These are phyloP conservation scores for Coemansia reversa DNA, from an alignment of 192 early-diverging fungal genomes.

Conservation along the genomic window DNA sequence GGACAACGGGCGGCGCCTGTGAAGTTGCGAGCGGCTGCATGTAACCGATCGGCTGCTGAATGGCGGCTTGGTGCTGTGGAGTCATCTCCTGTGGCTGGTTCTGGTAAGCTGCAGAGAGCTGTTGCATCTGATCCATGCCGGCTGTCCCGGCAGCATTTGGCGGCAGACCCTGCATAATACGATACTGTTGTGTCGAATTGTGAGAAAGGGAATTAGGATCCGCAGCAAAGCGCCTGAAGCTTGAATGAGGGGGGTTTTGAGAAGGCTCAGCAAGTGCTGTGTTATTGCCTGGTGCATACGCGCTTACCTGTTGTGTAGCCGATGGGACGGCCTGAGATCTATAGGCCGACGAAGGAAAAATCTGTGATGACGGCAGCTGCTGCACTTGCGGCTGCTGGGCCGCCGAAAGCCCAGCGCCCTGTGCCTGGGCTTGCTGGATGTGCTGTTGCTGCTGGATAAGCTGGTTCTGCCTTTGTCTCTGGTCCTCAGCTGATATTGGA, in stretches of 20 bases:
- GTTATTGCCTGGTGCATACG: slow-evolving; percentile 32
- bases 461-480: slow-evolving; percentile 36
- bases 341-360: slow-evolving; percentile 39
- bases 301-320: slow-evolving; percentile 54
- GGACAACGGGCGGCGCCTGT: slow-evolving; percentile 28
- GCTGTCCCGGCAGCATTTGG: slow-evolving; percentile 23
- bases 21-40: slow-evolving; percentile 34
- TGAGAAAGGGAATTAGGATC: slow-evolving; percentile 34
- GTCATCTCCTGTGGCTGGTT: slow-evolving; percentile 40
- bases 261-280: slow-evolving; percentile 19
- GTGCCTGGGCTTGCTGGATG: slow-evolving; percentile 7
- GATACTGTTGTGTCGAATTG: slow-evolving; percentile 48
- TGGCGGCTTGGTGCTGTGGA: slow-evolving; percentile 27
- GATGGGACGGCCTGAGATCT: slow-evolving; percentile 43
- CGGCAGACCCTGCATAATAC: slow-evolving; percentile 44
- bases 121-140: slow-evolving; percentile 40
- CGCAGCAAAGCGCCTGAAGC: slow-evolving; percentile 50
- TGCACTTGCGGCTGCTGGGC: slow-evolving; percentile 23
- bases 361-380: slow-evolving; percentile 33
- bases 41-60: slow-evolving; percentile 30
- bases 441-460: slow-evolving; percentile 27
- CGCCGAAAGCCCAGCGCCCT: slow-evolving; percentile 8
- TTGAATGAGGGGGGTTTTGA: slow-evolving; percentile 35
- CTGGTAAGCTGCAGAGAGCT: slow-evolving; percentile 33
- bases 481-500: slow-evolving; percentile 37